Conservation (phyloP, 1,139 yeast species). For the Sugiyamaella castrensis region DNA sequence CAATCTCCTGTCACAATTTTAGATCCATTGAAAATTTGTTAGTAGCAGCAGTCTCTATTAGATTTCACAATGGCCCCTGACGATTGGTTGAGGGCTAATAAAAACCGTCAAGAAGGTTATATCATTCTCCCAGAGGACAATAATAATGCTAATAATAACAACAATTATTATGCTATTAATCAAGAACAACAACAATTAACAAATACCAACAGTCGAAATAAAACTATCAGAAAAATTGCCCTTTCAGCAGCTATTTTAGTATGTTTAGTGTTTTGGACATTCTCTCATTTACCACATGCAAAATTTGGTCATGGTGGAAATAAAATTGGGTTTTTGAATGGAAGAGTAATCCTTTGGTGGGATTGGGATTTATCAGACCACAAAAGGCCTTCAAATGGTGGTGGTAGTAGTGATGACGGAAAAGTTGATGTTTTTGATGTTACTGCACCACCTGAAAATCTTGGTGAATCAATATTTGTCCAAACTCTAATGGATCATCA, state of each 20-base stretch:
- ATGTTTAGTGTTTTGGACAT: constrained; percentile 2
- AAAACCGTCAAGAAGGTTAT: constrained; percentile 1
- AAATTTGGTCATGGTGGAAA: neutral
- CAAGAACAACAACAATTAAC: neutral
- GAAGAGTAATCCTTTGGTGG: neutral
- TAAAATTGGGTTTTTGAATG: neutral
- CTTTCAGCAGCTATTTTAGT: constrained; percentile 5
- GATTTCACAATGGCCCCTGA: neutral
- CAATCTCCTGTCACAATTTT: no score
- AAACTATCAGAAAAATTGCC: neutral
- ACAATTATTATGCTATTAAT: neutral
- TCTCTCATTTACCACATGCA: constrained; percentile 3
- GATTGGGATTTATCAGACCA: neutral
- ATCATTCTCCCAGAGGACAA: constrained; percentile 3
- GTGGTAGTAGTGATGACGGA: neutral
- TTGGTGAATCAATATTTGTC: constrained; percentile 45
- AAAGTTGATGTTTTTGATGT: constrained; percentile 23
- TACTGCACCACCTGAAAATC: constrained; percentile 21
- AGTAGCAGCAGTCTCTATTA: neutral
- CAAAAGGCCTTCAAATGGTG: neutral
- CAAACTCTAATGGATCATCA: constrained; percentile 43
- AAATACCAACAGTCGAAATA: no score
- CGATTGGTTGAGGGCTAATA: neutral
- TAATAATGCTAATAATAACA: neutral
- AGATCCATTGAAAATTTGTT: neutral